Evolutionary conservation across 176 grass and related monocot genomes (phyloP).

Genomic region (Zoysia pacifica): DNA sequence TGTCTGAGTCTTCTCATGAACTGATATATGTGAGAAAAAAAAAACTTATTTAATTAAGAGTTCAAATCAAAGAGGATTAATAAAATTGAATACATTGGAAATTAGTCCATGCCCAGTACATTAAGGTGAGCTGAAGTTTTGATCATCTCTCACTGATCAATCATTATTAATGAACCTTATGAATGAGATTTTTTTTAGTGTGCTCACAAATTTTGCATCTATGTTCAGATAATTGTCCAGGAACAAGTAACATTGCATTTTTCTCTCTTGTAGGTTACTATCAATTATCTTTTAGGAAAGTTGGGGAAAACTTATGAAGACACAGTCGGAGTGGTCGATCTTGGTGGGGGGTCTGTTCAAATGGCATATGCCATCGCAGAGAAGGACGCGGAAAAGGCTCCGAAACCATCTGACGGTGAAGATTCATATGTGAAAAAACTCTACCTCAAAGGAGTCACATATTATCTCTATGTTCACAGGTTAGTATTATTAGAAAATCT

Average conservation of each 20-base stretch:
- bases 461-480: slow-evolving; percentile 98
- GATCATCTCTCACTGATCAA: neutral
- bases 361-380: slow-evolving; percentile 99
- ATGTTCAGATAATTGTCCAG: neutral
- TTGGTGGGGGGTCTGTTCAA: slow-evolving; percentile 95
- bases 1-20: too few relatives aligned
- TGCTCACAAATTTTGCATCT: neutral
- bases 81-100: too few relatives aligned
- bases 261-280: slow-evolving; percentile 53
- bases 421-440: slow-evolving; percentile 89
- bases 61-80: too few relatives aligned
- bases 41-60: too few relatives aligned
- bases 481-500: slow-evolving; percentile 22
- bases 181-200: too few relatives aligned
- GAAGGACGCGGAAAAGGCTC: slow-evolving; percentile 68
- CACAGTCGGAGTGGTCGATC: slow-evolving; percentile 95
- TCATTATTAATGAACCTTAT: neutral
- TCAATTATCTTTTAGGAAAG: slow-evolving; percentile 83
- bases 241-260: neutral
- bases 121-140: neutral
- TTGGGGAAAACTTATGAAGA: slow-evolving; percentile 77
- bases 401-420: slow-evolving; percentile 66
- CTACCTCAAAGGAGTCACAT: slow-evolving; percentile 79
- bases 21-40: too few relatives aligned
- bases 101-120: neutral